Conservation (phyloP, 345 rosid genomes). For the Corymbia maculata region DNA sequence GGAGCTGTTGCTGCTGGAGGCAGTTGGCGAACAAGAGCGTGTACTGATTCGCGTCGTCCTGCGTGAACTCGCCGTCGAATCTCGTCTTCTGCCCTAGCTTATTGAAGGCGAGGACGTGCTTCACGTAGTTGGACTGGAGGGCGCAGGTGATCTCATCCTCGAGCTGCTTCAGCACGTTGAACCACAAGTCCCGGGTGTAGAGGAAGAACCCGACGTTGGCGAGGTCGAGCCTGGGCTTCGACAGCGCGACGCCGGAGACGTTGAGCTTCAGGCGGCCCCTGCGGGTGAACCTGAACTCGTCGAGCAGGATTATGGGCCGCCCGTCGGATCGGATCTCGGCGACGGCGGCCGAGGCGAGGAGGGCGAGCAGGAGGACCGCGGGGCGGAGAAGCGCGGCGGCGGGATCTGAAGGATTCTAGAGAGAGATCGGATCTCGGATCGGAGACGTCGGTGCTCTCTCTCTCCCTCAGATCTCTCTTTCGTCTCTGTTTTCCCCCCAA, state of each 20-base stretch:
- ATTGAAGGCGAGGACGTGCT: constrained; percentile 56
- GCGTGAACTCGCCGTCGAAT: constrained; percentile 5
- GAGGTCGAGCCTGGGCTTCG: constrained; percentile 55
- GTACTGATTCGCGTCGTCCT: constrained; percentile 66
- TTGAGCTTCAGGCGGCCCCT: constrained; percentile 73
- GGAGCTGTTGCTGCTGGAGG: constrained; percentile 28
- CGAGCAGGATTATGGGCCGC: constrained; percentile 63
- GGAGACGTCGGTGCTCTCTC: not conserved
- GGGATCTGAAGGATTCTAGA: not conserved
- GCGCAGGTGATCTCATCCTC: constrained; percentile 72
- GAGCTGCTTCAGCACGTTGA: constrained; percentile 64
- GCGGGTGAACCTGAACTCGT: constrained; percentile 89
- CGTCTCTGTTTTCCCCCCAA: too few species aligned
- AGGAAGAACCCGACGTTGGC: constrained; percentile 87
- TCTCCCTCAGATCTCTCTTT: not conserved
- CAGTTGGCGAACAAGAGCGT: constrained; percentile 85
- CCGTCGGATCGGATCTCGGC: constrained; percentile 74
- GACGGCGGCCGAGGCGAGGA: not conserved
- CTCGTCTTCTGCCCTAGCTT: constrained; percentile 18
- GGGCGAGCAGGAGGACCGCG: not conserved
- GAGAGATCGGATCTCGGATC: not conserved
- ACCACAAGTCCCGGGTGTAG: constrained; percentile 79
- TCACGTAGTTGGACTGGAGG: constrained; percentile 54
- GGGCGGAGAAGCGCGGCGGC: not conserved
- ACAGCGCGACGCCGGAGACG: constrained; percentile 41